phyloP scores from a whole-genome alignment of 768 basidiomycete species.

The Cystobasidium tubakii region DNA sequence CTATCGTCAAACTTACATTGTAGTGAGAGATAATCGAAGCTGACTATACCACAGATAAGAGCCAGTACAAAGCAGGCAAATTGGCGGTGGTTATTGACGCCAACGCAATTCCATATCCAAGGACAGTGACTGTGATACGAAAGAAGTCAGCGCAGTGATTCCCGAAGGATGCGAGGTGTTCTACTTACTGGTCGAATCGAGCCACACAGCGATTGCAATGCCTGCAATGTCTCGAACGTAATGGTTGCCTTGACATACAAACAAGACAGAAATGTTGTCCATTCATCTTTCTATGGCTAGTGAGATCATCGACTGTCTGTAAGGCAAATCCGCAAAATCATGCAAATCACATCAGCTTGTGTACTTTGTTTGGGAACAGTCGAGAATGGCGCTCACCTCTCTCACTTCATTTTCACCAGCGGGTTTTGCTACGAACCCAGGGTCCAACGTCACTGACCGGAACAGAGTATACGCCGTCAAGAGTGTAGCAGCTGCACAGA shows the following conservation, averaged over 20 bases:
- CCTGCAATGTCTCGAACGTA: conserved; percentile 92
- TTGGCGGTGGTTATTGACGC: conserved; percentile 87
- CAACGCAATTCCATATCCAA: conserved; percentile 99
- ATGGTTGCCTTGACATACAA: conserved; percentile 88
- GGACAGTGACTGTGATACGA: conserved; percentile 71
- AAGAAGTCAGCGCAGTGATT: not conserved
- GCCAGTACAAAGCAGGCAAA: conserved; percentile 87
- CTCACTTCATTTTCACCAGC: conserved; percentile 77
- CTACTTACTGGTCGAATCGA: conserved; percentile 81
- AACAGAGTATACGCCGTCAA: conserved; percentile 85
- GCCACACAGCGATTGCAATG: conserved; percentile 83
- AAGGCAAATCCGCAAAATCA: too few species aligned
- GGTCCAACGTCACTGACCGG: conserved; percentile 78
- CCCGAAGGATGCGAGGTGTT: not conserved
- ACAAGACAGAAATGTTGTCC: conserved; percentile 94
- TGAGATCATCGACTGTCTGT: conserved; percentile 83
- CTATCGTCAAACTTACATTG: conserved; percentile 59
- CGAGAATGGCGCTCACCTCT: conserved; percentile 54
- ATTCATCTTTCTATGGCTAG: conserved; percentile 78
- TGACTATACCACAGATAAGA: conserved; percentile 69
- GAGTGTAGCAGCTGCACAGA: conserved; percentile 64
- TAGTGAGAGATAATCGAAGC: conserved; percentile 78
- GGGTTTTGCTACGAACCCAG: conserved; percentile 77
- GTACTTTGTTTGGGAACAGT: too few species aligned
- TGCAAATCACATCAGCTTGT: too few species aligned